Evolutionary conservation across 768 basidiomycete genomes (phyloP).

Genomic region (Gloeopeniophorella convolvens): DNA sequence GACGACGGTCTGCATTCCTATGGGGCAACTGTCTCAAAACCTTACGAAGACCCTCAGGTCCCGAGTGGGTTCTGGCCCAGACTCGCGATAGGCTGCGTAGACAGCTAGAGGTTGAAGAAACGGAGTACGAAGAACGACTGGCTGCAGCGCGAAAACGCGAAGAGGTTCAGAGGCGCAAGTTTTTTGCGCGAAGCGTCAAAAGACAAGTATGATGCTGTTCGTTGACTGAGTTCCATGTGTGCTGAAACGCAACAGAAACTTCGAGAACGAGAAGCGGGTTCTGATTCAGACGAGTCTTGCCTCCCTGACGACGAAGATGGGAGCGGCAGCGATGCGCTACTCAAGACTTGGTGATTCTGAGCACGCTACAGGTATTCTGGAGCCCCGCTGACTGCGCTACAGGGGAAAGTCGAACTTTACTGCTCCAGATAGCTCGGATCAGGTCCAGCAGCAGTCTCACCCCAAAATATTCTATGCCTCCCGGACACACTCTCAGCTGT

Average conservation of each 20-base stretch:
- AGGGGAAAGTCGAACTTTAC: conserved; percentile 1
- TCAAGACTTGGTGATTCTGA: neutral
- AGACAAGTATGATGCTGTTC: conserved; percentile 39
- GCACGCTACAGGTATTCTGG: neutral
- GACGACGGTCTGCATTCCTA: conserved; percentile 27
- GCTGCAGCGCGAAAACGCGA: conserved; percentile 58
- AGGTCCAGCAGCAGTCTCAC: conserved; percentile 52
- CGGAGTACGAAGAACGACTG: conserved; percentile 56
- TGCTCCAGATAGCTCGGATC: conserved; percentile 21
- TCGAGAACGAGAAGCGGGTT: conserved; percentile 17
- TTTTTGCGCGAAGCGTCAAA: conserved; percentile 54
- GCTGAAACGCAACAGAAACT: neutral
- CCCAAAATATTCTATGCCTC: conserved; percentile 93
- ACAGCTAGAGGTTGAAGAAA: conserved; percentile 62
- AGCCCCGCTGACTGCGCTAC: neutral
- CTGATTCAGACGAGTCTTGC: conserved; percentile 5
- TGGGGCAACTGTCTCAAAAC: neutral
- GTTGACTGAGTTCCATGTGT: neutral
- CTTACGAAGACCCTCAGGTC: conserved; percentile 33
- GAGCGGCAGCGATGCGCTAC: neutral
- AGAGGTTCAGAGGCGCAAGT: conserved; percentile 44
- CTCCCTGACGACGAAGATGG: conserved; percentile 14
- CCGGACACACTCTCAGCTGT: conserved; percentile 90
- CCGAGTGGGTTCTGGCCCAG: conserved; percentile 74
- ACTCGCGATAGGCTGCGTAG: conserved; percentile 56